These are phyloP conservation scores for Limonium bicolor DNA, from an alignment of 148 eudicot species.

Conservation along the genomic window DNA sequence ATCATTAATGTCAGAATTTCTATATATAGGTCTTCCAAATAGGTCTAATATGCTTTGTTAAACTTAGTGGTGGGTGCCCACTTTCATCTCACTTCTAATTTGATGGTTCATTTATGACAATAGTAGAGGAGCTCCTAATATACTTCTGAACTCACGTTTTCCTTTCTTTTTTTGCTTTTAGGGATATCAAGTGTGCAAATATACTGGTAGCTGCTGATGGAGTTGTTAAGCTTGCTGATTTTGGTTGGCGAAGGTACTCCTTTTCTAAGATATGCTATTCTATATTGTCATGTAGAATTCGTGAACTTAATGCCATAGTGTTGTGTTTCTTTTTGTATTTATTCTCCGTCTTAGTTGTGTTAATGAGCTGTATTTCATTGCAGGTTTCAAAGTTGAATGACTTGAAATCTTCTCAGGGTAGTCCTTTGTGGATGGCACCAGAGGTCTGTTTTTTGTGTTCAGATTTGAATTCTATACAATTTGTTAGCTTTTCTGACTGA, in stretches of 20 bases:
- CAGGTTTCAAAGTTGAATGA: constrained; percentile 74
- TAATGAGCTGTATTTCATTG: constrained; percentile 5
- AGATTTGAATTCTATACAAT: no score
- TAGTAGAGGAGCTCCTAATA: no score
- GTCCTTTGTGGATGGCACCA: constrained; percentile 92
- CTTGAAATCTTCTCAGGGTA: constrained; percentile 81
- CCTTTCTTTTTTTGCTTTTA: constrained; percentile 14
- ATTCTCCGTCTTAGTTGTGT: background rate
- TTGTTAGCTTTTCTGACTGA: no score
- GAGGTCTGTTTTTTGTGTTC: constrained; percentile 57
- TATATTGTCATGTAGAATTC: background rate
- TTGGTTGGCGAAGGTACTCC: constrained; percentile 84
- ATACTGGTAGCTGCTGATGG: constrained; percentile 66
- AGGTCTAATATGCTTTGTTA: no score
- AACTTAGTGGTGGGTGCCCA: no score
- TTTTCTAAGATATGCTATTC: constrained; percentile 1
- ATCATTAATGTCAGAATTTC: no score
- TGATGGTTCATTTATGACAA: no score
- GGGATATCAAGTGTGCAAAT: constrained; percentile 91
- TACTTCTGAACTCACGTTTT: no score
- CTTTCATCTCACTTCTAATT: no score
- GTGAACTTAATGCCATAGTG: background rate
- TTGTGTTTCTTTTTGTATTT: background rate
- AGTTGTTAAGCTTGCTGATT: constrained; percentile 76
- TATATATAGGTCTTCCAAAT: no score